These are phyloP conservation scores for Trichosporon sp. DNA, from an alignment of 1,284 basidiomycete species.

Conservation along the genomic window DNA sequence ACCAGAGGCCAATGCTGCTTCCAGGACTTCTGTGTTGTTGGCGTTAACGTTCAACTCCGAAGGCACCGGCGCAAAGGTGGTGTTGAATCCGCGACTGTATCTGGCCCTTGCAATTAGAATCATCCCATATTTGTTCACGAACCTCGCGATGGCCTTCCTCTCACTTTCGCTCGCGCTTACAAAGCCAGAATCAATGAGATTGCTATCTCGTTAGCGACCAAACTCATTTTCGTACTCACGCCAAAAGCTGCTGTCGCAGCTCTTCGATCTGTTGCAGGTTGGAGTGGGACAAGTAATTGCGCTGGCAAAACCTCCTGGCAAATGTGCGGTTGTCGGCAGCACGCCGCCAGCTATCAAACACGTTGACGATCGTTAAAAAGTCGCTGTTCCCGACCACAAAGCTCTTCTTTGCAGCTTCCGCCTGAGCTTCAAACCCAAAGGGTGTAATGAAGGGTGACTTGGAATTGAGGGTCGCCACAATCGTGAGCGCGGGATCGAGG, in stretches of 20 bases:
- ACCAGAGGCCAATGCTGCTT: slow-evolving; percentile 81
- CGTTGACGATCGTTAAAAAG: slow-evolving; percentile 90
- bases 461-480: slow-evolving; percentile 88
- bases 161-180: slow-evolving; percentile 70
- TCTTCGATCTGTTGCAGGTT: slow-evolving; percentile 97
- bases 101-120: slow-evolving; percentile 62
- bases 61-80: slow-evolving; percentile 77
- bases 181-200: slow-evolving; percentile 83
- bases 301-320: slow-evolving; percentile 76
- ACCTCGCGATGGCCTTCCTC: slow-evolving; percentile 73
- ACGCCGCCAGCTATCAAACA: slow-evolving; percentile 83
- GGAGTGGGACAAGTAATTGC: slow-evolving; percentile 85
- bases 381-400: slow-evolving; percentile 91
- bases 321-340: slow-evolving; percentile 67
- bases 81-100: slow-evolving; percentile 68
- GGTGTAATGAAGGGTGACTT: slow-evolving; percentile 92
- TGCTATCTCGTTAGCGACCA: slow-evolving; percentile 38
- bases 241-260: slow-evolving; percentile 88
- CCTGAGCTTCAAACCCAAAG: slow-evolving; percentile 83
- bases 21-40: slow-evolving; percentile 65
- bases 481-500: slow-evolving; percentile 91
- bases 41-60: slow-evolving; percentile 72
- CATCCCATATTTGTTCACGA: slow-evolving; percentile 36
- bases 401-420: slow-evolving; percentile 76
- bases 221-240: slow-evolving; percentile 59